Percentiles rank a stretch among this genome's conserved stretches.
Evolutionary conservation across 495 filamentous ascomycete species (phyloP).

Genomic region (Podospora fimiseda): DNA sequence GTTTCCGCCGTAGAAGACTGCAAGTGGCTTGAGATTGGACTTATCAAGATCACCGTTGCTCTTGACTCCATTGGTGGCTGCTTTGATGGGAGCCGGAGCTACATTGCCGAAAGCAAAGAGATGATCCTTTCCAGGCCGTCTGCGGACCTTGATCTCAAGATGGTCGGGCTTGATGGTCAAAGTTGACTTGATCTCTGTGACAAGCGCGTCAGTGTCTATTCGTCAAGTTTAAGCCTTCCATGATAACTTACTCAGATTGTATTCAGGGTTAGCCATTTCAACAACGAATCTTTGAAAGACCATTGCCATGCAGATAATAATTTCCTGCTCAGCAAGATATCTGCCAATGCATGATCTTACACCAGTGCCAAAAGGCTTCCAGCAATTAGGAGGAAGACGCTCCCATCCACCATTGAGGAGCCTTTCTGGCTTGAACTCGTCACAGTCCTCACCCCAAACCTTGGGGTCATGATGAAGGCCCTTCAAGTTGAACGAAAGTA

Average conservation of each 20-base stretch:
- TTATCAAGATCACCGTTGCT: not conserved
- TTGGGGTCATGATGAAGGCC: slow-evolving; percentile 40
- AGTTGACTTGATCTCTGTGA: slow-evolving; percentile 45
- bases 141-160: slow-evolving; percentile 52
- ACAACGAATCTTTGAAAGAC: slow-evolving; percentile 49
- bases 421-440: slow-evolving; percentile 40
- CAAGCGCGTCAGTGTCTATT: not conserved
- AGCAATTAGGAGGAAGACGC: slow-evolving; percentile 37
- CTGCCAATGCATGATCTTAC: slow-evolving; percentile 31
- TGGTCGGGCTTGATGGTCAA: slow-evolving; percentile 63
- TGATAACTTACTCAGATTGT: slow-evolving; percentile 39
- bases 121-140: slow-evolving; percentile 42
- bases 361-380: slow-evolving; percentile 53
- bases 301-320: slow-evolving; percentile 38
- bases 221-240: not conserved
- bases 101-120: slow-evolving; percentile 12
- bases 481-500: slow-evolving; percentile 44
- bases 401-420: slow-evolving; percentile 48
- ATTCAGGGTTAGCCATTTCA: slow-evolving; percentile 43
- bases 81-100: slow-evolving; percentile 1
- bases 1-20: slow-evolving; percentile 60
- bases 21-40: slow-evolving; percentile 30
- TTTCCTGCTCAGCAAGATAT: slow-evolving; percentile 50
- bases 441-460: slow-evolving; percentile 25
- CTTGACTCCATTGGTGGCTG: not conserved